Evolutionary conservation across 805 yeast species (phyloP).

Genomic region (Saccharomycopsis olivae): DNA sequence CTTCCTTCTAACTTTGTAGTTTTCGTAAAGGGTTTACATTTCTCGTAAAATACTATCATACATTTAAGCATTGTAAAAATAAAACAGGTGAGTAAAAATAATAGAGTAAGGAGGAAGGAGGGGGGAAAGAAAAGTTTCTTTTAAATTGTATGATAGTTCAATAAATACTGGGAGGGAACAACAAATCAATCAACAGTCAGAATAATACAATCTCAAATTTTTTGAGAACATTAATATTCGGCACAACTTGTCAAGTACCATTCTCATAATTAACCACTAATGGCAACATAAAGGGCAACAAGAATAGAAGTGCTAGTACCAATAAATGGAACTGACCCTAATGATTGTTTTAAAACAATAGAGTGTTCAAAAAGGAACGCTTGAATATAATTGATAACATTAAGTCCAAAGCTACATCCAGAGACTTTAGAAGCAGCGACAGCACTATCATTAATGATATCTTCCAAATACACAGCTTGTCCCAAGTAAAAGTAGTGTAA

Average conservation of each 20-base stretch:
- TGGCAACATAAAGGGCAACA: constrained; percentile 29
- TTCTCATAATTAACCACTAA: constrained; percentile 12
- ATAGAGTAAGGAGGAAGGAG: neutral
- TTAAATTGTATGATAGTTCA: no score
- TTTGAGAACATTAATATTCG: no score
- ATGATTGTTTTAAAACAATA: constrained; percentile 22
- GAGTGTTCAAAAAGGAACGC: constrained; percentile 19
- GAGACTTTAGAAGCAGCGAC: constrained; percentile 23
- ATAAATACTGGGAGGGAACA: no score
- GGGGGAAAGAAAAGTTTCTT: no score
- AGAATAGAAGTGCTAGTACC: constrained; percentile 23
- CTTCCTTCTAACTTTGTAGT: no score
- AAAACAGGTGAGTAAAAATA: neutral
- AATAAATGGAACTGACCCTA: constrained; percentile 27
- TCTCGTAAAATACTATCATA: no score
- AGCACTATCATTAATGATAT: constrained; percentile 22
- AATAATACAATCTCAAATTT: no score
- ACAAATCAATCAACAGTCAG: no score
- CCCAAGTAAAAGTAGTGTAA: constrained; percentile 29
- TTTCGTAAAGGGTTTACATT: no score
- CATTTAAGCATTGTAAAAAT: neutral
- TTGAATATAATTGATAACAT: constrained; percentile 13
- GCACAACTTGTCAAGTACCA: neutral
- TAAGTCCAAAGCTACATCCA: constrained; percentile 10
- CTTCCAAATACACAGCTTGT: constrained; percentile 22